These are phyloP conservation scores for Phlebiopsis flavidoalba DNA, from an alignment of 768 basidiomycete genomes.

Conservation along the genomic window DNA sequence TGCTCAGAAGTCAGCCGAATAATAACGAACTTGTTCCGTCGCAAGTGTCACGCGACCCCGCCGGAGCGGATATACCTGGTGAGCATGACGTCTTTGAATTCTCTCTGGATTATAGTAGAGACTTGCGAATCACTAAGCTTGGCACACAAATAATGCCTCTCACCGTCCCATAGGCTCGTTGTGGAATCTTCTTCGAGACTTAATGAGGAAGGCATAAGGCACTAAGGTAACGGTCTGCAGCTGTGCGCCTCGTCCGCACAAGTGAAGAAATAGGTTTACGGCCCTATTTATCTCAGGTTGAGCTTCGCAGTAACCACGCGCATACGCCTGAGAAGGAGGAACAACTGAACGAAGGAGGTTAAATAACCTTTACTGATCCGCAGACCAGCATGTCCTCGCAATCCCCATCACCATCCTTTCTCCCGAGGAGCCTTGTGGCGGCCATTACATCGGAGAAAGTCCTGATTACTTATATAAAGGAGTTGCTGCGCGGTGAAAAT, in stretches of 20 bases:
- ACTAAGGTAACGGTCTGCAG: background rate
- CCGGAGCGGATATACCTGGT: background rate
- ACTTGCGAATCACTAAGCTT: too few species aligned
- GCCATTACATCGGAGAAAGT: background rate
- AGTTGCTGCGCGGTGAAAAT: too few species aligned
- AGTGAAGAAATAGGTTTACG: background rate
- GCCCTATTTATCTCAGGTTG: background rate
- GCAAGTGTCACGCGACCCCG: background rate
- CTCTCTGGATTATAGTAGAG: too few species aligned
- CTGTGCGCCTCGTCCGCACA: too few species aligned
- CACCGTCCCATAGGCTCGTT: too few species aligned
- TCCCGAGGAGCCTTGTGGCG: background rate
- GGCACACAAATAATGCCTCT: too few species aligned
- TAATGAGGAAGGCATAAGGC: too few species aligned
- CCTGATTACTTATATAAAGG: background rate
- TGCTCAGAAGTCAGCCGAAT: background rate
- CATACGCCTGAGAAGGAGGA: background rate
- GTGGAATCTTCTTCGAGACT: too few species aligned
- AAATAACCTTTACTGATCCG: background rate
- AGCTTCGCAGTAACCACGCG: background rate
- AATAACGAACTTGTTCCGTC: conserved; percentile 2
- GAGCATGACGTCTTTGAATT: background rate
- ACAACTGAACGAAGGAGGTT: background rate
- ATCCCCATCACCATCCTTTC: background rate
- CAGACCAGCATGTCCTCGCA: background rate